Evolutionary conservation across 257 asterid species (phyloP).

Genomic region (Osmanthus fragrans): DNA sequence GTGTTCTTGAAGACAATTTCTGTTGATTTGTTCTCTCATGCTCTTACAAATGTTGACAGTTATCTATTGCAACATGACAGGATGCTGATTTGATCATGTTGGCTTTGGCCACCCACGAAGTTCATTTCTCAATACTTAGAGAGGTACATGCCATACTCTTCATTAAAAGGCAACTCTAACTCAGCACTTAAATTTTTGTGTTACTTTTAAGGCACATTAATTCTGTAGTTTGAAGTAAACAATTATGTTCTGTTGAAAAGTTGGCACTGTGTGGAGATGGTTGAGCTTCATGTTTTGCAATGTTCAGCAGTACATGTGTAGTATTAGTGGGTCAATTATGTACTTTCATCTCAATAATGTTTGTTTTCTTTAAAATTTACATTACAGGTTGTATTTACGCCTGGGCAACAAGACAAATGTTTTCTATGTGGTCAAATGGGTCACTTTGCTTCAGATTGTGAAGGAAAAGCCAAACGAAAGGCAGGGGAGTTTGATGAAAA

Average conservation of each 20-base stretch:
- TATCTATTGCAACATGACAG: conserved; percentile 27
- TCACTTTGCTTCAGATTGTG: conserved; percentile 84
- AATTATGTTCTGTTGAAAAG: background rate
- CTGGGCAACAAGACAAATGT: conserved; percentile 97
- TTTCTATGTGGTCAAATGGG: conserved; percentile 98
- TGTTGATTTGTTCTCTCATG: conserved; percentile 6
- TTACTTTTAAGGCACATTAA: background rate
- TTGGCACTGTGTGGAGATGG: background rate
- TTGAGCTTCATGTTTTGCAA: conserved; percentile 3
- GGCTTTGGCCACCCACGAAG: conserved; percentile 94
- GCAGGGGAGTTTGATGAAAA: conserved; percentile 97
- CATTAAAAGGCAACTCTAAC: background rate
- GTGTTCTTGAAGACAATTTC: conserved; percentile 17
- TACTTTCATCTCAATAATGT: conserved; percentile 23
- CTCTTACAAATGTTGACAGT: background rate
- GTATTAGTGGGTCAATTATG: background rate
- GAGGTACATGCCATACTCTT: conserved; percentile 53
- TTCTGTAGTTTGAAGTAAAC: background rate
- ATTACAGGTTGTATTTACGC: conserved; percentile 79
- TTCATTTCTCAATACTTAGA: conserved; percentile 89
- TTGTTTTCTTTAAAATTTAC: conserved; percentile 23
- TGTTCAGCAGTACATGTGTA: conserved; percentile 8
- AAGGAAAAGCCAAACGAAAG: conserved; percentile 95
- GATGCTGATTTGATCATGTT: conserved; percentile 84
- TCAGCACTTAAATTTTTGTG: background rate